phyloP scores from a whole-genome alignment of 202 grass and related monocot species.

The Panicum virgatum region DNA sequence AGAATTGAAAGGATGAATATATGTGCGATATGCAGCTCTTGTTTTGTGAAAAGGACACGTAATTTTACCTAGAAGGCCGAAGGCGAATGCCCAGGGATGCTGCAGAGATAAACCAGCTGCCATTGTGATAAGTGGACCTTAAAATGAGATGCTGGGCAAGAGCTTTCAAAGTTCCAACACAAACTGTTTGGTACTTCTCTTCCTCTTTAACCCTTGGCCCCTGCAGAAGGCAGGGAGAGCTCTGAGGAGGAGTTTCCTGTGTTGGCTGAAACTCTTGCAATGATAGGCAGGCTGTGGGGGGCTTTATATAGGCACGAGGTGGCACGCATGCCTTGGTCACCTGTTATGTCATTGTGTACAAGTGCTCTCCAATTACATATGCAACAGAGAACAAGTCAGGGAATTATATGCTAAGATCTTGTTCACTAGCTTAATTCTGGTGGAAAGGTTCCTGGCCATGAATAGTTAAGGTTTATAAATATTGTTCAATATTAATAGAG shows the following conservation, averaged over 20 bases:
- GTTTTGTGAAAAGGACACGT: neutral
- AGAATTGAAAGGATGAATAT: neutral
- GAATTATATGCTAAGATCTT: neutral
- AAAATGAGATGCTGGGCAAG: neutral
- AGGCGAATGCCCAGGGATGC: slow-evolving; percentile 75
- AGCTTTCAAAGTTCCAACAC: neutral
- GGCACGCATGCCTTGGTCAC: neutral
- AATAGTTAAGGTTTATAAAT: slow-evolving; percentile 12
- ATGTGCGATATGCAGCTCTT: neutral
- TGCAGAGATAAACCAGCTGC: slow-evolving; percentile 63
- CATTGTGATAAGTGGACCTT: slow-evolving; percentile 44
- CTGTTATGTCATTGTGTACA: neutral
- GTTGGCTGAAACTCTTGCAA: slow-evolving; percentile 46
- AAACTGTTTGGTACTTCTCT: slow-evolving; percentile 14
- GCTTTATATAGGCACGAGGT: slow-evolving; percentile 44
- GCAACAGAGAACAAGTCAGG: neutral
- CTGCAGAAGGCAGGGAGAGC: slow-evolving; percentile 31
- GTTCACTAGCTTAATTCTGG: neutral
- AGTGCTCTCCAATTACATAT: neutral
- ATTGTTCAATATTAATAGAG: neutral
- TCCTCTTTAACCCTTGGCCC: slow-evolving; percentile 36
- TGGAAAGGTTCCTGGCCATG: neutral
- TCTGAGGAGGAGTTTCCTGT: neutral
- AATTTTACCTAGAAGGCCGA: slow-evolving; percentile 80
- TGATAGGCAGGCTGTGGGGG: neutral